Percentiles rank a stretch among this genome's conserved stretches.
phyloP scores from a whole-genome alignment of 2,329 filamentous ascomycete species.

The Colletotrichum sp. region DNA sequence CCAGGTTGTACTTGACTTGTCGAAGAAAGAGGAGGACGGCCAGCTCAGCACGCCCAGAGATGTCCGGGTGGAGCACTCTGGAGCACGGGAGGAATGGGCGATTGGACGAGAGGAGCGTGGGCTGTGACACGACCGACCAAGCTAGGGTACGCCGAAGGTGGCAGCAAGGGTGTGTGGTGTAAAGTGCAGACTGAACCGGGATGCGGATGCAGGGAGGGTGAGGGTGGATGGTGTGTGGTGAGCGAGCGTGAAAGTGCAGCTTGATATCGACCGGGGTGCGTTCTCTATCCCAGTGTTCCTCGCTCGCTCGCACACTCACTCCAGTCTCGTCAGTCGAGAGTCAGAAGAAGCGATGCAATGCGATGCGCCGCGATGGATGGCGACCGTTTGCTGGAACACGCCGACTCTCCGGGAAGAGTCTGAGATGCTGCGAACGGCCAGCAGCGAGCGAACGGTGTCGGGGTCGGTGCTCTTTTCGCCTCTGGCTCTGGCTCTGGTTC shows the following conservation, averaged over 20 bases:
- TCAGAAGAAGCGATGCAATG: neutral
- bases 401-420: neutral
- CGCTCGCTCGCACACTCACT: neutral
- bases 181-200: neutral
- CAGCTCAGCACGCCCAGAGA: constrained; percentile 23
- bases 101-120: constrained; percentile 34
- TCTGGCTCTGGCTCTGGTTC: neutral
- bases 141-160: constrained; percentile 21
- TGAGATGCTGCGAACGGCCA: neutral
- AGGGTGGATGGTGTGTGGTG: constrained; percentile 7
- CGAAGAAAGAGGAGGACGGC: constrained; percentile 17
- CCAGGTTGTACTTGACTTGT: constrained; percentile 12
- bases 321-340: neutral
- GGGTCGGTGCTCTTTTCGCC: constrained; percentile 4
- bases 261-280: constrained; percentile 18
- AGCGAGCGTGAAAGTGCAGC: neutral
- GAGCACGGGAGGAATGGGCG: constrained; percentile 27
- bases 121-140: constrained; percentile 33
- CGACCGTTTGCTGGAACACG: constrained; percentile 20
- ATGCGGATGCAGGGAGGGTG: constrained; percentile 15
- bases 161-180: constrained; percentile 19
- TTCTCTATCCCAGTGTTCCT: neutral
- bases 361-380: neutral
- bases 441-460: neutral
- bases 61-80: constrained; percentile 20